Conservation (phyloP, 2,329 filamentous ascomycete species). For the Alternaria arbusti region DNA sequence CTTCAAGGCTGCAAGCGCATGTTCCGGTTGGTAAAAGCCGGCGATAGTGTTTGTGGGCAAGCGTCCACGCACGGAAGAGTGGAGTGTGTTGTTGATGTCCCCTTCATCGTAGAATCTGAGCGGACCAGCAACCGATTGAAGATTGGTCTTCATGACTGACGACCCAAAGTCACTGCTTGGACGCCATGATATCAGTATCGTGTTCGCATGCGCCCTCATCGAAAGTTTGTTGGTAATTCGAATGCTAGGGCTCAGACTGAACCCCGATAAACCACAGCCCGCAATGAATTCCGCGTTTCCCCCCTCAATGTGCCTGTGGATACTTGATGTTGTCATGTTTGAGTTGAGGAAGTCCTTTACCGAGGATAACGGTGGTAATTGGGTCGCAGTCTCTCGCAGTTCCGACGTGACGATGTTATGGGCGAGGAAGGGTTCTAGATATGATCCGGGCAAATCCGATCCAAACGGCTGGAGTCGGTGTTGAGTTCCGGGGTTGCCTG, state of each 20-base stretch:
- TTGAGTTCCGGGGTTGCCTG: not conserved
- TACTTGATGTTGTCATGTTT: not conserved
- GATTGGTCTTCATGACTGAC: not conserved
- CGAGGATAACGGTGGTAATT: not conserved
- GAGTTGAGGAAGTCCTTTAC: not conserved
- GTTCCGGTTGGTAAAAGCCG: slow-evolving; percentile 10
- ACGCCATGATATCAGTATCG: slow-evolving; percentile 9
- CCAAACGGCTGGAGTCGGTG: not conserved
- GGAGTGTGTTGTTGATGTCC: not conserved
- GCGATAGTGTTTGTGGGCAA: not conserved
- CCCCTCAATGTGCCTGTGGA: slow-evolving; percentile 8
- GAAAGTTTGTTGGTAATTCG: slow-evolving; percentile 8
- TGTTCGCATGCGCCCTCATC: slow-evolving; percentile 12
- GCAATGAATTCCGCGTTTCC: slow-evolving; percentile 1
- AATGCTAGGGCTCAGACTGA: not conserved
- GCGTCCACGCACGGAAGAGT: not conserved
- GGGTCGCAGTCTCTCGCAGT: not conserved
- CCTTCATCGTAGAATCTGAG: not conserved
- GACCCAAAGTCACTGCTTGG: not conserved
- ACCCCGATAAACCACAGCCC: slow-evolving; percentile 3
- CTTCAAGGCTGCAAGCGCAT: slow-evolving; percentile 8
- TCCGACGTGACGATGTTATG: not conserved
- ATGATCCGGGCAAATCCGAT: not conserved
- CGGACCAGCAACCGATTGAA: slow-evolving; percentile 2
- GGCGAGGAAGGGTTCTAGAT: not conserved